Base-by-base conservation (phyloP, 192 early-diverging fungal species). In the Dissophora ornata region DNA sequence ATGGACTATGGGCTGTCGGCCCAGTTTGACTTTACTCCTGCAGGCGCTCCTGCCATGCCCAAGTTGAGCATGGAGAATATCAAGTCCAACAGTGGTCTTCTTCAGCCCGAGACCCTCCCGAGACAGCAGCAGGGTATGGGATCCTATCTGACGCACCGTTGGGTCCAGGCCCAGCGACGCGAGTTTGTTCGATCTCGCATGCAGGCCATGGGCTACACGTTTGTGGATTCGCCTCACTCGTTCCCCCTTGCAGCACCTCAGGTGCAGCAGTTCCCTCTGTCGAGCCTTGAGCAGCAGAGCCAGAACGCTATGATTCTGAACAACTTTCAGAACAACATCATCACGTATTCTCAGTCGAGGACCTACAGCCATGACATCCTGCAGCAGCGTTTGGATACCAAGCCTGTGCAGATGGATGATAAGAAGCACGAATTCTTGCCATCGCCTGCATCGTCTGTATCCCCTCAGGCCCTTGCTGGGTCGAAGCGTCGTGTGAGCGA, bases 91-190 rank as follows among this genome's bases (percentile, higher is more conserved):
- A 67, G 51, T 5, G 63, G 73, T 28, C 57, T 77, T 7, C 15
- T 67, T 32, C 64, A 67, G 44, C 30, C 73, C 19, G 73, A 77
- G 38, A 8, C 63, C 2, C 24, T 40, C 1, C 65, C 73, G 21
- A 57, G 73, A 46, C 64, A 67, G 38, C 73, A 77, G 47, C 73
- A 77, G 28, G 73, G 73, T 15, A 77, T 77, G 73, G 73, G 73
- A 22, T n/a, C 58, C 7, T 67, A 56, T 29, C 32, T 77, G 36
- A 77, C 73, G 15, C 73, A 67, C 28, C 64, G 64, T 15, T 77
- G 73, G 73, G 73, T 77, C 2, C 65, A 67, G 58, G 73, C 64
- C 24, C 73, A 77, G 47, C 64, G 65, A 12, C 73, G 73, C 21
- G 73, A 77, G 47, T 61, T 67, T 26, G 30, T 77, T 50, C 62